Percentiles rank a stretch among this genome's conserved stretches.
phyloP scores from a whole-genome alignment of 805 yeast genomes.

The Kuraishia ogatae region DNA sequence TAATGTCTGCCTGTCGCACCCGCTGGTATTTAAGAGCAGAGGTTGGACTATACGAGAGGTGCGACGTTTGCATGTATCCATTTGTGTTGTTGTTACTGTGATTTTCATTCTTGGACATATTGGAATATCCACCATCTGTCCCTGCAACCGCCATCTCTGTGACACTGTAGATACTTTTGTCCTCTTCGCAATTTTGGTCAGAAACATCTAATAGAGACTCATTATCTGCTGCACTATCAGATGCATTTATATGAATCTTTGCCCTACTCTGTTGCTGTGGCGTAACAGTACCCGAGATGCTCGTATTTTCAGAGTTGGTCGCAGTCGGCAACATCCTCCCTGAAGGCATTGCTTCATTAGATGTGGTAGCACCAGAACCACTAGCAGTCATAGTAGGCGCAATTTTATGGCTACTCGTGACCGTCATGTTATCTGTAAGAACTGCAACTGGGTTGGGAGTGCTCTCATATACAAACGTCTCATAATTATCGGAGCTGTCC shows the following conservation, averaged over 20 bases:
- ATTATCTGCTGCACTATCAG: background rate
- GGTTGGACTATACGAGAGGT: background rate
- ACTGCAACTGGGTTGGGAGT: conserved; percentile 9
- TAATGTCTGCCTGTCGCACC: background rate
- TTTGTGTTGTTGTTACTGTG: background rate
- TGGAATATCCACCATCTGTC: conserved; percentile 1
- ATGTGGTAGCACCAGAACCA: background rate
- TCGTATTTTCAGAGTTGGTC: background rate
- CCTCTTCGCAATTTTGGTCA: background rate
- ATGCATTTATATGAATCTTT: no score
- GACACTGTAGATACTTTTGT: background rate
- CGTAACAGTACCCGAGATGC: background rate
- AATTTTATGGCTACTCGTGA: background rate
- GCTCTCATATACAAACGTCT: conserved; percentile 90
- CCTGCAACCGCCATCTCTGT: background rate
- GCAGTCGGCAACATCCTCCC: background rate
- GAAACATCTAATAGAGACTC: background rate
- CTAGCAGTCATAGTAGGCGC: background rate
- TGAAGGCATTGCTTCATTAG: background rate
- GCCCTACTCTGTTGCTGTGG: background rate
- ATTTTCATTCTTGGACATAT: background rate
- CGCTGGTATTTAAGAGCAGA: background rate
- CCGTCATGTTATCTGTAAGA: background rate
- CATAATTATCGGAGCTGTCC: conserved; percentile 69
- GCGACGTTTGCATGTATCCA: background rate